phyloP scores from a whole-genome alignment of 2,329 filamentous ascomycete genomes.

The Botrytis medusae region DNA sequence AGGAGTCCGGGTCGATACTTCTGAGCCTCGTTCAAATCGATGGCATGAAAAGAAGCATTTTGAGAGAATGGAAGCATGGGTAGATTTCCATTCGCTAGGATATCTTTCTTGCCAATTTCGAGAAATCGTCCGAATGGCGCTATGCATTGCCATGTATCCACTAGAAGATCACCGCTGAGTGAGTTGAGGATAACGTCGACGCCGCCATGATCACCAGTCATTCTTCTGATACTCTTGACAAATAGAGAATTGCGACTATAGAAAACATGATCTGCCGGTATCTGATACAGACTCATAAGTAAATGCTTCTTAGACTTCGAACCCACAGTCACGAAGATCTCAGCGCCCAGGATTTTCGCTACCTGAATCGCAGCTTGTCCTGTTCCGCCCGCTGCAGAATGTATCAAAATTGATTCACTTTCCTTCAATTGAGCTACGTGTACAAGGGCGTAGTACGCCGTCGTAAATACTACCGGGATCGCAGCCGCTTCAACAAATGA shows the following conservation, averaged over 20 bases:
- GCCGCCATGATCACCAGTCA: slow-evolving; percentile 2
- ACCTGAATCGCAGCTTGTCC: slow-evolving; percentile 40
- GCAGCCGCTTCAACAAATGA: slow-evolving; percentile 24
- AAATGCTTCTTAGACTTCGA: slow-evolving; percentile 33
- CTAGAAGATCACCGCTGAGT: neutral
- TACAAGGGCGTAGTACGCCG: slow-evolving; percentile 30
- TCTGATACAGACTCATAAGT: slow-evolving; percentile 3
- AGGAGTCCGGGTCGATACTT: neutral
- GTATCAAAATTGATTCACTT: slow-evolving; percentile 39
- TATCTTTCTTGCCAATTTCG: slow-evolving; percentile 4
- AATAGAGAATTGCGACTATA: slow-evolving; percentile 8
- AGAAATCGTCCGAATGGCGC: slow-evolving; percentile 8
- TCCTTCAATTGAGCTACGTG: slow-evolving; percentile 25
- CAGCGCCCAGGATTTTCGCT: slow-evolving; percentile 31
- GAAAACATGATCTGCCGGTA: slow-evolving; percentile 1
- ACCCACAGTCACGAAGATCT: slow-evolving; percentile 39
- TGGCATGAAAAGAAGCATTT: slow-evolving; percentile 14
- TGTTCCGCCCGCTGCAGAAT: slow-evolving; percentile 38
- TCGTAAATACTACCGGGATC: slow-evolving; percentile 26
- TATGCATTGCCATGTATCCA: slow-evolving; percentile 12
- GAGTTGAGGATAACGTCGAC: slow-evolving; percentile 15
- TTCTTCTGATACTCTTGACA: neutral
- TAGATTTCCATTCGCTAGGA: neutral
- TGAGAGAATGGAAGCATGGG: slow-evolving; percentile 16
- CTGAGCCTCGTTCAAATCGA: slow-evolving; percentile 6